Base-by-base conservation (phyloP, 306 rosid species). In the Quercus cerris region DNA sequence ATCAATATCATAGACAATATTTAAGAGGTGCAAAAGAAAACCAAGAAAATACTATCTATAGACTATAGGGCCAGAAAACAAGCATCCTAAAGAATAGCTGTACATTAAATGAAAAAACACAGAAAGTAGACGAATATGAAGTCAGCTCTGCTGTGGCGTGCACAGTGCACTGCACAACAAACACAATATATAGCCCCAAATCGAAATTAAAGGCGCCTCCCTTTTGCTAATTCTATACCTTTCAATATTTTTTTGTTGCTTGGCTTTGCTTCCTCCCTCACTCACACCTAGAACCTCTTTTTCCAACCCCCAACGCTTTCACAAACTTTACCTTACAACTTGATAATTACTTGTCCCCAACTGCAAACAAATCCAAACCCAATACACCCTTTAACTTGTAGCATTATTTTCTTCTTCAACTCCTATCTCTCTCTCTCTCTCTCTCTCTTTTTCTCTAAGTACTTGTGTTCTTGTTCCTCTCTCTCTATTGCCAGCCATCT, bases 201-300 rank as follows among this genome's bases (percentile, higher is more conserved):
- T 57, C 63, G 18, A 58, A 46, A 71, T 23, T 79, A 75, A 79
- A 84, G 81, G 84, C 38, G 75, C 87, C 75, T 3, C 81, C 72
- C 81, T 56, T 76, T 67, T 75, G 46, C 67, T 25, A 11, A 49
- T 11, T 44, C 41, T 14, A 17, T 33, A 6, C 56, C 41, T 56
- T 56, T 23, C 67, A 55, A 22, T 77, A 22, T 19, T 18, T 57
- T 57, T 51, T 57, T 15, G 44, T 58, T 70, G 35, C 51, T 31
- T 8, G 2, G 46, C 12, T 41, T 41, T 41, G 46, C 46, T 41
- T 41, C 12, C 46, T 41, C 0, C 2, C 11, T 7, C 11, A 41
- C 46, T 10, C 54, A 12, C 54, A 49, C 54, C 54, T 13, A 49
- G 17, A 49, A 49, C 54, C 54, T 49, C 17, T 49, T 49, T 49